Evolutionary conservation across 163 green algal genomes (phyloP).

Genomic region (Scenedesmus sp.): DNA sequence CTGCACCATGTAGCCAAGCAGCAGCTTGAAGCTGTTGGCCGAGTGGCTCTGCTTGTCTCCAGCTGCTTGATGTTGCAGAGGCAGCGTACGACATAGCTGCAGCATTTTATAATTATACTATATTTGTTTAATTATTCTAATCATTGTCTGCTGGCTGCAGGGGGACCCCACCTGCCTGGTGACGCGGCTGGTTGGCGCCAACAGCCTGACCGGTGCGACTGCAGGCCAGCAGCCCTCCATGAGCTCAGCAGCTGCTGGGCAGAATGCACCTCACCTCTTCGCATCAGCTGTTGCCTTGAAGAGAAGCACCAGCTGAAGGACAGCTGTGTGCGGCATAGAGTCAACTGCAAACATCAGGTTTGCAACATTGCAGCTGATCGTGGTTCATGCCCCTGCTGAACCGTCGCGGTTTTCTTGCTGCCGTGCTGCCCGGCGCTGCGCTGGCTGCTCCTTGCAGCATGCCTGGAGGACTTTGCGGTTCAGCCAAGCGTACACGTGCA

Average conservation of each 20-base stretch:
- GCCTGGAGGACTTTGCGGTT: constrained; percentile 31
- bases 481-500: constrained; percentile 58
- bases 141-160: constrained; percentile 3
- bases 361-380: not conserved
- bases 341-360: not conserved
- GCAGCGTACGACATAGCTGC: no score
- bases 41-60: no score
- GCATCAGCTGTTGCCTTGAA: not conserved
- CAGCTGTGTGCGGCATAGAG: no score
- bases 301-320: not conserved
- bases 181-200: constrained; percentile 66
- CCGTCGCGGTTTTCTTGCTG: not conserved
- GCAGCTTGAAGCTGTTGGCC: no score
- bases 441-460: not conserved
- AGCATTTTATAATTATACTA: no score
- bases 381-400: not conserved
- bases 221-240: not conserved
- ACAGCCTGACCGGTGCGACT: constrained; percentile 56
- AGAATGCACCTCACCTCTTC: no score
- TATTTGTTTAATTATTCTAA: no score
- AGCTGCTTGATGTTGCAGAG: no score
- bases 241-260: not conserved
- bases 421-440: not conserved
- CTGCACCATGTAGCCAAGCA: no score
- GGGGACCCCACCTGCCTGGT: constrained; percentile 43